Evolutionary conservation across 179 eudicot genomes (phyloP).

Genomic region (Actinidia polygama): DNA sequence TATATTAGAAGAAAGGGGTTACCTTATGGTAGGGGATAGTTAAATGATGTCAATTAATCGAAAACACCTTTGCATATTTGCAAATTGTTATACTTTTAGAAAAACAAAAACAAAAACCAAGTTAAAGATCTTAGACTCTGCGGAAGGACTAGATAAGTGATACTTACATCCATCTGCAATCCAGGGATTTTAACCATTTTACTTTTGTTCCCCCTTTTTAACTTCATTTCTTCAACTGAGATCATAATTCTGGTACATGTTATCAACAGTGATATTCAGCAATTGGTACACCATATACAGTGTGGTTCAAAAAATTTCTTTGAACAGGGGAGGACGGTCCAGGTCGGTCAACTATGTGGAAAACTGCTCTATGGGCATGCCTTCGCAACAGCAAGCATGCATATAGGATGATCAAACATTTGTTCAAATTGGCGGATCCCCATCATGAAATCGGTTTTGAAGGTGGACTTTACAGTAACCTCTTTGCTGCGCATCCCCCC

Average conservation of each 20-base stretch:
- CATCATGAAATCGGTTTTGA: slow-evolving; percentile 57
- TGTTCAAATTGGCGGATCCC: slow-evolving; percentile 84
- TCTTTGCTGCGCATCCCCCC: slow-evolving; percentile 92
- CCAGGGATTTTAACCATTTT: background rate
- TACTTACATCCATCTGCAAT: background rate
- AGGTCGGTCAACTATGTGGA: slow-evolving; percentile 97
- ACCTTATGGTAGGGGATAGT: background rate
- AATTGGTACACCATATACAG: background rate
- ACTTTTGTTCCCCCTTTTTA: background rate
- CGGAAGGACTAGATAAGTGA: background rate
- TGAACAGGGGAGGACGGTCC: slow-evolving; percentile 80
- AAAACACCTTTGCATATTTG: background rate
- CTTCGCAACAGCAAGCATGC: slow-evolving; percentile 68
- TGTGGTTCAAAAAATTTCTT: background rate
- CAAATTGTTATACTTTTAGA: background rate
- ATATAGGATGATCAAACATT: slow-evolving; percentile 84
- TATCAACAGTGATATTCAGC: background rate
- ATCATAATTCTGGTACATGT: background rate
- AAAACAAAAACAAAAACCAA: background rate
- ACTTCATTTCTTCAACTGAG: background rate
- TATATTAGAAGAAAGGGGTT: background rate
- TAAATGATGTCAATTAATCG: background rate
- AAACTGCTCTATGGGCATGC: slow-evolving; percentile 83
- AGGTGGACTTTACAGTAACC: slow-evolving; percentile 89
- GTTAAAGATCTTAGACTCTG: background rate